phyloP scores from a whole-genome alignment of 768 basidiomycete species.

The Exsudoporus frostii region DNA sequence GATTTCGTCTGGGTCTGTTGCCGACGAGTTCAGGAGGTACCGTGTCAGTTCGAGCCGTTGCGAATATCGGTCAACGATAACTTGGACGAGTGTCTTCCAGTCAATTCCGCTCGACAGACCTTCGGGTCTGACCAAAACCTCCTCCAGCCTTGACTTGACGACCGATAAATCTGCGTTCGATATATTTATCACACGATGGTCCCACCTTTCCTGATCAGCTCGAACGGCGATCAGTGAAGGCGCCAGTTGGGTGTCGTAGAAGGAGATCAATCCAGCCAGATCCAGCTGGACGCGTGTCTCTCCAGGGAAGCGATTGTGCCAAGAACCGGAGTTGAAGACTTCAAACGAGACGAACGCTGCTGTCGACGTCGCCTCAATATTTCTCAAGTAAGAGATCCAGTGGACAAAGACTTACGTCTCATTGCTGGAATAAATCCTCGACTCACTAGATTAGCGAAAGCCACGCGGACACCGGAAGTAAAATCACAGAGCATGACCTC shows the following conservation, averaged over 20 bases:
- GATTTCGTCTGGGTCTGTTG: constrained; percentile 1
- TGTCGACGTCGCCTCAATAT: neutral
- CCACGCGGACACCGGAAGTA: constrained; percentile 23
- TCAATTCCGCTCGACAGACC: constrained; percentile 29
- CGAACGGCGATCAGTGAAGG: constrained; percentile 31
- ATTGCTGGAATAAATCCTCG: accelerated
- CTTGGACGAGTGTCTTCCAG: constrained; percentile 31
- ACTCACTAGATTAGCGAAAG: constrained; percentile 15
- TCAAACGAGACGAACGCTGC: constrained; percentile 1
- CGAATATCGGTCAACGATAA: constrained; percentile 31
- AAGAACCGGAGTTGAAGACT: constrained; percentile 19
- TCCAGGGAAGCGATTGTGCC: constrained; percentile 36
- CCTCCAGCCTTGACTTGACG: constrained; percentile 5
- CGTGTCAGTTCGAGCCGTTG: constrained; percentile 28
- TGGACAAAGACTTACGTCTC: neutral
- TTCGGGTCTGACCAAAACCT: constrained; percentile 8
- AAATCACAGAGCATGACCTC: constrained; percentile 39
- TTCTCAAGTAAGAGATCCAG: neutral
- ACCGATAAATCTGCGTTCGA: constrained; percentile 21
- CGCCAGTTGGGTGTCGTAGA: constrained; percentile 33
- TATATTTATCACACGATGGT: constrained; percentile 31
- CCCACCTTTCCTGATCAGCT: constrained; percentile 23
- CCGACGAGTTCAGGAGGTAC: constrained; percentile 18
- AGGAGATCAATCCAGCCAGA: constrained; percentile 33
- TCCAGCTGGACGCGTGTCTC: constrained; percentile 35